Base-by-base conservation (phyloP, 306 rosid genomes). In the Cicer pinnatifidum region DNA sequence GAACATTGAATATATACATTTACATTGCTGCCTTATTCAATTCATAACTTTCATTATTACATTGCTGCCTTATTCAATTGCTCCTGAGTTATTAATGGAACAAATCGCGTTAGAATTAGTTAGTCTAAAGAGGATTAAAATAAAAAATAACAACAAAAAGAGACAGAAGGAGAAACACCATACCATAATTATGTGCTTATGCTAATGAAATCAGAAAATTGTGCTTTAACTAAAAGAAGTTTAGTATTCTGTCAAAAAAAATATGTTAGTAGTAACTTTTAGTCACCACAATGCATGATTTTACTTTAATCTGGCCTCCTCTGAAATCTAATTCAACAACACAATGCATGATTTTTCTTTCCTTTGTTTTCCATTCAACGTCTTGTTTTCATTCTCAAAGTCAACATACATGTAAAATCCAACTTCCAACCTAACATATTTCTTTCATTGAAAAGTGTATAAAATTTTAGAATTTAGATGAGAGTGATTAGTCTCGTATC, bases 301-400 rank as follows among this genome's bases (percentile, higher is more conserved):
- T 51, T 33, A 2, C 11, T 58, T 46, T 56, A 33, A 37, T 47
- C 61, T 47, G 1, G 69, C 82, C 85, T 67, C 17, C 78, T 17
- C 28, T 45, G 43, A 63, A 10, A 61, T 4, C 66, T 51, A 60
- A 58, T 65, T 74, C 76, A 82, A 69, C 75, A 51, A 65, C 70
- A 77, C 74, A 56, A 1, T 61, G 40, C 71, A 40, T 64, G 60
- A 67, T 37, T 35, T 48, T 53, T 39, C 17, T 43, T 11, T 28
- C 11, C n/a, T 47, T 52, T n/a, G 28, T n/a, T 48, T 6, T 33
- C 11, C 53, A 53, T 19, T 41, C 69, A 45, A 62, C 51, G 9
- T 50, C 33, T 39, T 51, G 65, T 52, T 52, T 64, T 39, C 54
- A 75, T 52, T 51, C 45, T 75, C 0, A 52, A 64, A 65, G 66